Base-by-base conservation (phyloP, 75 land plant genomes). In the Chamaecyparis obtusa region DNA sequence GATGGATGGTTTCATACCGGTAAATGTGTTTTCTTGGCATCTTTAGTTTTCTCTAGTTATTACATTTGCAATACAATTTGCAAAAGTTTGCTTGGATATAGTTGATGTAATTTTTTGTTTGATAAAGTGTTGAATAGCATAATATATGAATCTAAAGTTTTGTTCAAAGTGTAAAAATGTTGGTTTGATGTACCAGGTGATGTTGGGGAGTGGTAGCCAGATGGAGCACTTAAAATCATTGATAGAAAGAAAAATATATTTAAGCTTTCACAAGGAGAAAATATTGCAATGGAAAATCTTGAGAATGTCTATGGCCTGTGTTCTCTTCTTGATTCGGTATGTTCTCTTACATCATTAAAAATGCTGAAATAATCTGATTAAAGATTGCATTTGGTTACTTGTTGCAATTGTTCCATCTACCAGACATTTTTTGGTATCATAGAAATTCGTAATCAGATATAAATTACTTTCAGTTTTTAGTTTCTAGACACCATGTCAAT, bases 1-100 rank as follows among this genome's bases (percentile, higher is more conserved):
- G 94, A 98, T 93, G 99, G 99, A 39, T 98, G 99, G 99, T 96
- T 98, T 88, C 99, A 98, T 89, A 98, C 99, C 91, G 99, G 99
- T 97, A 87, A 33, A 11, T 30, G 16, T 60, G 11, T 91, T 69
- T 30, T 55, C 71, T 35, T 36, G 10, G 41, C 36, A 33, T 37
- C 39, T 15, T 24, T 51, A 48, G 13, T 3, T 84, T 84, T 84
- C 13, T 49, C 13, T 84, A 35, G 39, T 35, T 49, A 35, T 55
- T 6, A 1, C n/a, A 3, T n/a, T 27, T 81, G 4, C 8, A 46
- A 81, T 46, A 81, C 76, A 81, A 46, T 46, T 30, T 55, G 43
- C 41, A 51, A 33, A 9, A 39, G 33, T 30, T 43, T 36, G 17
- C 39, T 74, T 30, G 75, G 13, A 51, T 51, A 46, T 33, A 32